A percentile compares a stretch with the other conserved stretches of the same genome.
phyloP scores from a whole-genome alignment of 1,284 basidiomycete genomes.

The Neolentinus lepideus region DNA sequence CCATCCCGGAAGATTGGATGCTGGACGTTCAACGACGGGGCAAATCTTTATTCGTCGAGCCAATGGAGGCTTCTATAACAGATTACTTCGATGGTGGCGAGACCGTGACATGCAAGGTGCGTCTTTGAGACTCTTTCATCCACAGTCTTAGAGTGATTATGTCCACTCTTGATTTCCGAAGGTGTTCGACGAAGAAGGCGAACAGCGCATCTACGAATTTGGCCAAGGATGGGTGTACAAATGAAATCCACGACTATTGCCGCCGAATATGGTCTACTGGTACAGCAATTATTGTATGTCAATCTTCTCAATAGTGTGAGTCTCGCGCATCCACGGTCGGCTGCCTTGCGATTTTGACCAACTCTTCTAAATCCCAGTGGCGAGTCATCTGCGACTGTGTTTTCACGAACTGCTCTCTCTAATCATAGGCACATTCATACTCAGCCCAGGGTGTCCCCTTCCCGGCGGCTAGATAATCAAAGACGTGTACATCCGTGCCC shows the following conservation, averaged over 20 bases:
- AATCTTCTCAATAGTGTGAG: no score
- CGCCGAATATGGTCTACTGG: not conserved
- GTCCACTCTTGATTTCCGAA: not conserved
- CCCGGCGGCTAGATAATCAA: not conserved
- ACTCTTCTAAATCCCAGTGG: no score
- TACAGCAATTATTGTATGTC: no score
- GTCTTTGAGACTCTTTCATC: not conserved
- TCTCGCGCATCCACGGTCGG: no score
- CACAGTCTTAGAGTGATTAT: no score
- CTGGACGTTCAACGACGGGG: not conserved
- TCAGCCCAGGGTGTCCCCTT: not conserved
- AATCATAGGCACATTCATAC: not conserved
- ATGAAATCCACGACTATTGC: not conserved
- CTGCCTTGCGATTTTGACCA: no score
- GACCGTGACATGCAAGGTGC: not conserved
- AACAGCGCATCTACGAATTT: not conserved
- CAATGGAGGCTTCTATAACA: not conserved
- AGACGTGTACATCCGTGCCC: not conserved
- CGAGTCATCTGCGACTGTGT: no score
- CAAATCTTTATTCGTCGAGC: not conserved
- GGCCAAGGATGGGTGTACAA: not conserved
- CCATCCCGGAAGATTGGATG: not conserved
- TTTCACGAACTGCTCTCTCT: not conserved
- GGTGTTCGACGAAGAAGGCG: slow-evolving; percentile 1
- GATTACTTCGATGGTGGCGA: slow-evolving; percentile 2